Evolutionary conservation across 306 rosid genomes (phyloP).

Genomic region (Vigna reflexopilosa): DNA sequence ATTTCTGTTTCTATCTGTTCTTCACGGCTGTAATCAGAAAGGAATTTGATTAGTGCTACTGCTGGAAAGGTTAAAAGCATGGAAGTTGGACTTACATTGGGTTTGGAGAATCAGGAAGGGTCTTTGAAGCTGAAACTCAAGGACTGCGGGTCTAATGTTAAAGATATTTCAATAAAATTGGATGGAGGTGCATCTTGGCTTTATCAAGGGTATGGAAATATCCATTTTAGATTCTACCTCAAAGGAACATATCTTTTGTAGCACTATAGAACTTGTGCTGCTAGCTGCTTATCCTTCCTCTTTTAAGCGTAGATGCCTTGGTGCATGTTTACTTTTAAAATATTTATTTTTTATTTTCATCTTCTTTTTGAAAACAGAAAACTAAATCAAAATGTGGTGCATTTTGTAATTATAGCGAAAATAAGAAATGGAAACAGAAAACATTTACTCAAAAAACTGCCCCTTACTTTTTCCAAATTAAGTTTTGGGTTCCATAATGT

Average conservation of each 20-base stretch:
- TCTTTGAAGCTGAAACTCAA: constrained; percentile 69
- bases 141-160: constrained; percentile 69
- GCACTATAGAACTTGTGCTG: constrained; percentile 31
- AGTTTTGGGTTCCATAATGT: not conserved
- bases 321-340: not conserved
- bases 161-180: constrained; percentile 75
- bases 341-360: not conserved
- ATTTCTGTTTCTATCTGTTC: constrained; percentile 26
- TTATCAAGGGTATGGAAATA: constrained; percentile 83
- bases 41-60: constrained; percentile 52
- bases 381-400: not conserved
- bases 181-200: constrained; percentile 99
- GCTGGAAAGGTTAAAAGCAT: constrained; percentile 81
- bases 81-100: constrained; percentile 76
- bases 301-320: constrained; percentile 9
- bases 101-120: constrained; percentile 80
- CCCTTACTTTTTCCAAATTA: not conserved
- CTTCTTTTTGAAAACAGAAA: not conserved
- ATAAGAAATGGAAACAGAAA: not conserved
- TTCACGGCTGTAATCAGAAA: constrained; percentile 41
- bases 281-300: constrained; percentile 1
- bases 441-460: not conserved
- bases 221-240: constrained; percentile 31
- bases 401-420: not conserved
- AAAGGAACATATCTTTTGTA: constrained; percentile 8